Base-by-base conservation (phyloP, 495 filamentous ascomycete species). In the Cercophora newfieldiana region DNA sequence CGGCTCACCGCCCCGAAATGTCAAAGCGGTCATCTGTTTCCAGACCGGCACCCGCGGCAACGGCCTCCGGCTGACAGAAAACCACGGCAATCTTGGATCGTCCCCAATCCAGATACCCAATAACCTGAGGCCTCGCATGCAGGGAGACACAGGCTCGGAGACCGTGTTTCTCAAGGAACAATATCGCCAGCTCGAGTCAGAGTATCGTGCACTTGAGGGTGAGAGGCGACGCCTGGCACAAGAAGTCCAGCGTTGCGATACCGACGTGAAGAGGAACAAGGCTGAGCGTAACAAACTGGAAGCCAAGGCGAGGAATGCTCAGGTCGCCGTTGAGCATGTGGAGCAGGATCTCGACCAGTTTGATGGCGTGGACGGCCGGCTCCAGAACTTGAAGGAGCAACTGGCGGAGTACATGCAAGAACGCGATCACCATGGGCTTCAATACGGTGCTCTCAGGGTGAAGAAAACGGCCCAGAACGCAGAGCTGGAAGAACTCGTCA, bases 121-220 rank as follows among this genome's bases (percentile, higher is more conserved):
- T 44, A 65, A 65, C 12, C 78, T 83, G 2, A 75, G 69, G n/a
- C 79, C 88, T 25, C 87, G 92, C 8, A 96, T 98, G 88, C 90
- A 90, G 75, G 90, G 91, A 0, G 91, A 97, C 70, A 78, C 87
- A 7, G 89, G 86, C 47, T 84, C 84, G 22, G 90, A 91, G 75
- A 83, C 90, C 47, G 80, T 77, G 77, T 85, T 82, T 49, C 78
- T 75, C 53, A 77, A 75, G 25, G 78, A 83, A 16, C 72, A 70
- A 0, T 55, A 82, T 5, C 71, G 74, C 28, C 79, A 82, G 37
- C 72, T 87, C 26, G 73, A 80, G 31, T 66, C 73, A 16, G 83
- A 86, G 60, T 72, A 81, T 28, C 72, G 66, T 48, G 66, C 66
- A 26, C 65, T 78, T 21, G 74, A 73, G 18, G 65, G 56, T 58